Evolutionary conservation across 2,329 filamentous ascomycete genomes (phyloP).

Genomic region (Penicillium glabrum): DNA sequence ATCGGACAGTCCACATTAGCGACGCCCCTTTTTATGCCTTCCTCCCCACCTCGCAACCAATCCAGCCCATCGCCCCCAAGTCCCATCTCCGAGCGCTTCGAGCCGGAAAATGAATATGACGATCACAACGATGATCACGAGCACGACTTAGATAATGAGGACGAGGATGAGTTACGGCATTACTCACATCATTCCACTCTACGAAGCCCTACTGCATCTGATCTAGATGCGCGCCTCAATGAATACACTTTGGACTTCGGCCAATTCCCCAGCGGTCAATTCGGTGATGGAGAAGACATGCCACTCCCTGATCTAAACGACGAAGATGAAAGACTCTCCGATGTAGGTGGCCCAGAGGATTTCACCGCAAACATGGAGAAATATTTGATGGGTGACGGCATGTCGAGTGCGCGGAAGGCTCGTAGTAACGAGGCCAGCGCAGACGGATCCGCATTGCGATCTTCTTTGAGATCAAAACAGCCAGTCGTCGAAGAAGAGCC

Average conservation of each 20-base stretch:
- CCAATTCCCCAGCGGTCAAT: conserved; percentile 32
- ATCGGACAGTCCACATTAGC: conserved; percentile 41
- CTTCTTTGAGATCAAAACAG: conserved; percentile 23
- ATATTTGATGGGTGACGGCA: conserved; percentile 34
- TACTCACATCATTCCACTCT: conserved; percentile 20
- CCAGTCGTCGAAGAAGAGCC: conserved; percentile 30
- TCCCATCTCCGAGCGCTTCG: conserved; percentile 20
- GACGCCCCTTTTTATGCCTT: conserved; percentile 38
- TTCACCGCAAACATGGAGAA: conserved; percentile 45
- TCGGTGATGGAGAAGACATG: conserved; percentile 24
- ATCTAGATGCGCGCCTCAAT: conserved; percentile 41
- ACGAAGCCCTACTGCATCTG: conserved; percentile 27
- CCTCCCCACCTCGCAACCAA: conserved; percentile 31
- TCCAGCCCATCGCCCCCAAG: conserved; percentile 21
- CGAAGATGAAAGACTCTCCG: conserved; percentile 34
- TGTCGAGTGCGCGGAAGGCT: conserved; percentile 16
- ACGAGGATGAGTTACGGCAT: conserved; percentile 11
- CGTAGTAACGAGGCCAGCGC: conserved; percentile 11
- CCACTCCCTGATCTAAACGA: conserved; percentile 26
- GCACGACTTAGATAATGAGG: conserved; percentile 3
- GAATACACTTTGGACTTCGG: conserved; percentile 43
- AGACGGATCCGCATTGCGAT: conserved; percentile 13
- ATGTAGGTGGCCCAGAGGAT: conserved; percentile 43
- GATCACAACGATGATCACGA: conserved; percentile 11
- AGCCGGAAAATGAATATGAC: conserved; percentile 2